These are phyloP conservation scores for Saussurea involucrata DNA, from an alignment of 129 eudicot species.

Conservation along the genomic window DNA sequence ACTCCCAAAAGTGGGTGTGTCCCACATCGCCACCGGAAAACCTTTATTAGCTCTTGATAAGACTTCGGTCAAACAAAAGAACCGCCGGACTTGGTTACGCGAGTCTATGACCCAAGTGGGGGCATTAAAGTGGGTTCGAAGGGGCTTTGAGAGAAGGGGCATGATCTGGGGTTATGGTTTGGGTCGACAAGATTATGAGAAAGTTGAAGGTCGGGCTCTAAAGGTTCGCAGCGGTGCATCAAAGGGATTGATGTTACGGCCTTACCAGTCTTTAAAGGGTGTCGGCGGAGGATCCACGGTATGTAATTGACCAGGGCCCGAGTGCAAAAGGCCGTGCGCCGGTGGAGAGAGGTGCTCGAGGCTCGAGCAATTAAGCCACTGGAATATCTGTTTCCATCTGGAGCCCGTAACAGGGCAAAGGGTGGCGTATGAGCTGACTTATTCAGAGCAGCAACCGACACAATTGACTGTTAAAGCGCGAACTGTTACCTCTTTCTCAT, in stretches of 20 bases:
- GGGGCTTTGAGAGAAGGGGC: background rate
- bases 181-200: background rate
- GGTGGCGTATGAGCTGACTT: conserved; percentile 34
- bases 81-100: background rate
- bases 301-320: conserved; percentile 15
- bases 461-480: conserved; percentile 2
- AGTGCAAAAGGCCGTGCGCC: conserved; percentile 27
- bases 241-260: background rate
- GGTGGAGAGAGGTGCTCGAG: background rate
- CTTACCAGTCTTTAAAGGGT: background rate
- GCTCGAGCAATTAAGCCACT: background rate
- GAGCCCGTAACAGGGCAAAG: background rate
- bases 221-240: conserved; percentile 10
- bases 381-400: conserved; percentile 15
- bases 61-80: fast-evolving
- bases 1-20: background rate
- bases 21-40: conserved; percentile 14
- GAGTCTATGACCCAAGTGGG: conserved; percentile 27
- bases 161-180: background rate
- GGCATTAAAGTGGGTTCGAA: conserved; percentile 23
- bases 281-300: conserved; percentile 22
- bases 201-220: conserved; percentile 15
- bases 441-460: conserved; percentile 30
- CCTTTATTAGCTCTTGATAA: background rate
- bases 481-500: conserved; percentile 1